Conservation (phyloP, 2,329 filamentous ascomycete genomes). For the Penicillium sumatraense region DNA sequence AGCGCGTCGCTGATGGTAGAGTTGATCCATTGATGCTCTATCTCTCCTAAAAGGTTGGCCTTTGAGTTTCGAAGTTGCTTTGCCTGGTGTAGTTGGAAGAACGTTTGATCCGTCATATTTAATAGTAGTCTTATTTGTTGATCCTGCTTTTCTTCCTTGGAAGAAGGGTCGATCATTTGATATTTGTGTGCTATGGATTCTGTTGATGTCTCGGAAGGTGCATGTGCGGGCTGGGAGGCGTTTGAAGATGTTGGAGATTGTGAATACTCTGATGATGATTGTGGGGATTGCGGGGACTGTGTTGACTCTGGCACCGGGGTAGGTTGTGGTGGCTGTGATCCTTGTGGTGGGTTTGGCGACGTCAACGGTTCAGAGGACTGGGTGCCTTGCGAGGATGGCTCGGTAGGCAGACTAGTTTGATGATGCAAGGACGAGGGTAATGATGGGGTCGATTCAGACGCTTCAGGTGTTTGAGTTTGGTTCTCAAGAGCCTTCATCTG, state of each 20-base stretch:
- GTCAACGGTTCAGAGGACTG: neutral
- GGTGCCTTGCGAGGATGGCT: neutral
- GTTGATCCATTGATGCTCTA: slow-evolving; percentile 31
- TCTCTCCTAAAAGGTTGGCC: slow-evolving; percentile 17
- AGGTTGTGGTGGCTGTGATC: neutral
- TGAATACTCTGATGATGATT: too few relatives aligned
- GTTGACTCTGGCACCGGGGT: neutral
- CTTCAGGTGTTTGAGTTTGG: neutral
- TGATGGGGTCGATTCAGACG: neutral
- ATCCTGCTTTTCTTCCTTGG: slow-evolving; percentile 10
- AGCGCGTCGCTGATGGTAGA: slow-evolving; percentile 36
- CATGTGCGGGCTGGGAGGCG: neutral
- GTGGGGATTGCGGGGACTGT: neutral
- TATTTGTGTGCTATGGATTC: neutral
- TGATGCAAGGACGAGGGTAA: neutral
- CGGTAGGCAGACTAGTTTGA: neutral
- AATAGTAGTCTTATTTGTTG: slow-evolving; percentile 13
- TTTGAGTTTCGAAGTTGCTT: slow-evolving; percentile 15
- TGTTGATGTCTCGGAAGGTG: neutral
- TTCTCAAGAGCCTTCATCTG: neutral
- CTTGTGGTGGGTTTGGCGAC: neutral
- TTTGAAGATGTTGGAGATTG: neutral
- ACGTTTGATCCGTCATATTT: slow-evolving; percentile 8
- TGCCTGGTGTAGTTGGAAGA: slow-evolving; percentile 4
- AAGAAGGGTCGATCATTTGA: slow-evolving; percentile 3